Evolutionary conservation across 495 filamentous ascomycete genomes (phyloP).

Genomic region (Talaromyces borbonicus): DNA sequence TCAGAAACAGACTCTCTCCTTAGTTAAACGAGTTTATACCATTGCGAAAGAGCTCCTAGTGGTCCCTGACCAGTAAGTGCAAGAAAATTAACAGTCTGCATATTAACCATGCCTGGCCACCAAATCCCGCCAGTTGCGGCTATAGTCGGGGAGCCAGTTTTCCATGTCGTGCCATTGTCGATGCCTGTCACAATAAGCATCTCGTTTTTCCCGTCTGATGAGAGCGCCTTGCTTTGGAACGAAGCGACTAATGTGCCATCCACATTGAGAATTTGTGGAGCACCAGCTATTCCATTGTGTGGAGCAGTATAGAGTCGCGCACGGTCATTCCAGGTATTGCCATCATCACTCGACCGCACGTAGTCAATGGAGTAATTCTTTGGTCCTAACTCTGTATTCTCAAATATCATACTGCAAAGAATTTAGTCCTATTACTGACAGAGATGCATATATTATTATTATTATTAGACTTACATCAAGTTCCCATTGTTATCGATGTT

Average conservation of each 20-base stretch:
- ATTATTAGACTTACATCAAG: conserved; percentile 35
- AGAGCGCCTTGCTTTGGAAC: too few relatives aligned
- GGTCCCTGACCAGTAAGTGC: background rate
- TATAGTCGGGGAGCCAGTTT: conserved; percentile 1
- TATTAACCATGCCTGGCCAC: conserved; percentile 2
- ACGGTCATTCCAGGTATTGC: conserved; percentile 31
- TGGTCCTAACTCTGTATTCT: too few relatives aligned
- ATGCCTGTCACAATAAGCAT: background rate
- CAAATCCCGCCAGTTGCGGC: background rate
- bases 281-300: conserved; percentile 30
- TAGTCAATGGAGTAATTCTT: conserved; percentile 33
- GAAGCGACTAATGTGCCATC: conserved; percentile 37
- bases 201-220: background rate
- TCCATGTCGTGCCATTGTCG: conserved; percentile 3
- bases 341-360: conserved; percentile 24
- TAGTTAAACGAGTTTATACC: background rate
- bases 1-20: background rate
- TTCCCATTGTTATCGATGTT: conserved; percentile 28
- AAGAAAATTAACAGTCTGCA: background rate
- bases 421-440: too few relatives aligned
- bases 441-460: conserved; percentile 29
- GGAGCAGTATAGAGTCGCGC: conserved; percentile 28
- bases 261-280: conserved; percentile 41
- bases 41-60: background rate
- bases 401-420: too few relatives aligned